Conservation (phyloP, 108 stramenopile species). For the Fragilaria radians region DNA sequence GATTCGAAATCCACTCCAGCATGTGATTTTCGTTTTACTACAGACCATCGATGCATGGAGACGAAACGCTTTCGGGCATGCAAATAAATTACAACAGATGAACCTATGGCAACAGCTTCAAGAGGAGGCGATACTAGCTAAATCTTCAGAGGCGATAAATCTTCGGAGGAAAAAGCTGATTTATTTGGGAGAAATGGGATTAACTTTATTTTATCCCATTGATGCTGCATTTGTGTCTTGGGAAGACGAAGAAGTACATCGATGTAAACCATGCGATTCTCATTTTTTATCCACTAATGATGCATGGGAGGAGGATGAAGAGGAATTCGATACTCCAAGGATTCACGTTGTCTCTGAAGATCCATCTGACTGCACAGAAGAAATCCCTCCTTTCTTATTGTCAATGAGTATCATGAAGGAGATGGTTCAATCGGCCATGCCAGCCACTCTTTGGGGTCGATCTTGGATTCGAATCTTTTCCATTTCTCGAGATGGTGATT, state of each 20-base stretch:
- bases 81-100: background rate
- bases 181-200: background rate
- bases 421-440: constrained; percentile 10
- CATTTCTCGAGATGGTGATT: constrained; percentile 29
- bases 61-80: no score
- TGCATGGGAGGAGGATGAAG: background rate
- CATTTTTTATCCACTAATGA: background rate
- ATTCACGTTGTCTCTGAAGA: background rate
- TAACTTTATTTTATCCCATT: background rate
- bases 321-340: background rate
- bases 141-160: background rate
- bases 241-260: background rate
- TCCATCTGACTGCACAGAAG: no score
- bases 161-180: background rate
- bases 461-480: constrained; percentile 30
- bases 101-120: background rate
- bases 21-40: no score
- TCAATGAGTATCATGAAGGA: constrained; percentile 16
- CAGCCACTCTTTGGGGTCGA: constrained; percentile 6
- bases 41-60: no score
- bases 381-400: constrained; percentile 12
- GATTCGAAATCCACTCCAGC: no score
- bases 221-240: background rate
- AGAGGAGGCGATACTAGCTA: background rate
- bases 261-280: background rate